Evolutionary conservation across 2,329 filamentous ascomycete genomes (phyloP).

Genomic region (Cryoendolithus antarcticus): DNA sequence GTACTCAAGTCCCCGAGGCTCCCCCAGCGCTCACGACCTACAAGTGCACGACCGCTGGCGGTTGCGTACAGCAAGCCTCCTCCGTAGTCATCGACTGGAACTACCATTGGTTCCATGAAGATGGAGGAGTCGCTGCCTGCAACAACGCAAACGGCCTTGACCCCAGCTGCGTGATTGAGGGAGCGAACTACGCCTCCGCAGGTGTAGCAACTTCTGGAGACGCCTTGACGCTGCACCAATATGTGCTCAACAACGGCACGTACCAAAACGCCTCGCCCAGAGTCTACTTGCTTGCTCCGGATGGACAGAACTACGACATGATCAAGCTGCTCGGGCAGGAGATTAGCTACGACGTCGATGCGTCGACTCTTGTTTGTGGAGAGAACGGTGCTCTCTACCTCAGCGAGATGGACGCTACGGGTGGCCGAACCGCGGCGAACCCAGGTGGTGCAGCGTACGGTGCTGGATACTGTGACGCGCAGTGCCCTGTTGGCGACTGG

Average conservation of each 20-base stretch:
- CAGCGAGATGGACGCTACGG: constrained; percentile 50
- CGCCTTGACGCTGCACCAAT: constrained; percentile 31
- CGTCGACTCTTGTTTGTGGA: constrained; percentile 54
- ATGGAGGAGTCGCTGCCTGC: constrained; percentile 15
- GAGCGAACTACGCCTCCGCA: constrained; percentile 42
- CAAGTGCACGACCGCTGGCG: constrained; percentile 38
- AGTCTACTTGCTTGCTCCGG: constrained; percentile 48
- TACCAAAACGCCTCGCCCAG: constrained; percentile 22
- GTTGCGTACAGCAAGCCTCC: constrained; percentile 37
- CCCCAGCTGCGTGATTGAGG: constrained; percentile 43
- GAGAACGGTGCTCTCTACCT: constrained; percentile 60
- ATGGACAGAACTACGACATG: constrained; percentile 48
- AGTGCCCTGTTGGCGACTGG: constrained; percentile 18
- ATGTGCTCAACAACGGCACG: constrained; percentile 3
- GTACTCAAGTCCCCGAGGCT: constrained; percentile 27
- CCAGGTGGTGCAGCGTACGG: constrained; percentile 43
- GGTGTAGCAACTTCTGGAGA: constrained; percentile 39
- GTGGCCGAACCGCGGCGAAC: constrained; percentile 36
- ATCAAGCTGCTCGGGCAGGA: constrained; percentile 53
- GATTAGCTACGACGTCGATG: constrained; percentile 59
- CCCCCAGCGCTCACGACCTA: constrained; percentile 42
- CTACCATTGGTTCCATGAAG: constrained; percentile 22
- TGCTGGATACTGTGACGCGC: constrained; percentile 43
- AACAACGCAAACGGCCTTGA: constrained; percentile 25
- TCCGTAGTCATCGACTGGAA: constrained; percentile 41